Base-by-base conservation (phyloP, 2,329 filamentous ascomycete genomes). In the Cladophialophora immunda region DNA sequence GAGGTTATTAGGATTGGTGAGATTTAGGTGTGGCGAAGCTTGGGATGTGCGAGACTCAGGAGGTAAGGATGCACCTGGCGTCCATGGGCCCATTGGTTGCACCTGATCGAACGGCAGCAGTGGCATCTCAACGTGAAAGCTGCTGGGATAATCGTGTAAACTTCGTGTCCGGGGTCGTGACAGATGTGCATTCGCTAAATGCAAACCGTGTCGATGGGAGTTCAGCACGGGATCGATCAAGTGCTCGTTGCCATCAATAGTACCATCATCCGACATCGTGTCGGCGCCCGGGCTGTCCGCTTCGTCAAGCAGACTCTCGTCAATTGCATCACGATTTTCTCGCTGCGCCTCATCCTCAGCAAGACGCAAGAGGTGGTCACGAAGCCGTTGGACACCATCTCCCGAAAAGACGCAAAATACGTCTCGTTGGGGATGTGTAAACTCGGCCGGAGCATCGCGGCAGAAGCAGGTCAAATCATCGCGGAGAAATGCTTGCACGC, bases 331-430 rank as follows among this genome's bases (percentile, higher is more conserved):
- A 38, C 71, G 68, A 36, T 65, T 58, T 62, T 72, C 69, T 36
- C 71, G 64, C 57, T 73, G 70, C 9, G 67, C 68, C 32, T 73
- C 68, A 11, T 73, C 72, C 58, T 69, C 53, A 19, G 71, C 72
- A 19, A 73, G 60, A 27, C 72, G 72, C 54, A 93, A 96, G 45
- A 99, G 84, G 75, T 93, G 92, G 30, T 90, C 86, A 50, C 94
- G 90, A 29, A 99, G 87, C 47, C 87, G 87, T 50, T 83, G 83
- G 1, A 99, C 94, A 63, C 94, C 94, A 29, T 87, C 86, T 5
- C 95, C 94, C 1, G 94, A 97, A 78, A 99, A 99, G 62, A 99
- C 95, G 76, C 95, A 99, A 77, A 99, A 99, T 7, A 98, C 93
- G 60, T 94, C 90, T 69, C 95, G 89, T 78, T 99, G 95, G 76